These are phyloP conservation scores for Aspergillus sp. DNA, from an alignment of 2,329 filamentous ascomycete species.

Conservation along the genomic window DNA sequence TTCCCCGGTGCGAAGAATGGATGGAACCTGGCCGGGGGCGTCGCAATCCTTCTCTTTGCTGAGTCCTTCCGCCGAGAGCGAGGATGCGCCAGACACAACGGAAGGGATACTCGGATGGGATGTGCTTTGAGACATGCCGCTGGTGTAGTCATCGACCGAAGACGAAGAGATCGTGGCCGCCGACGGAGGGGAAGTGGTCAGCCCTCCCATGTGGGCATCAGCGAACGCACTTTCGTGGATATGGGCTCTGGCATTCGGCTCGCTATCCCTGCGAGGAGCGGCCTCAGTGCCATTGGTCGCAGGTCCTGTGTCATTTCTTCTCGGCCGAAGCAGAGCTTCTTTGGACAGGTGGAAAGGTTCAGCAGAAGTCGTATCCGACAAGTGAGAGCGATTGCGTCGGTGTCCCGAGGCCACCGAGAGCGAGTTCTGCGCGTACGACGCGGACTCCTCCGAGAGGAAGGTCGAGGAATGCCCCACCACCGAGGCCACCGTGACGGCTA, in stretches of 20 bases:
- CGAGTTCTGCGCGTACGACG: slow-evolving; percentile 12
- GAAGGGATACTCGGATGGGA: slow-evolving; percentile 48
- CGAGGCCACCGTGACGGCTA: slow-evolving; percentile 44
- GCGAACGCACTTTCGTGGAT: slow-evolving; percentile 12
- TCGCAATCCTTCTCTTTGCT: slow-evolving; percentile 28
- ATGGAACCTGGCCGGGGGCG: slow-evolving; percentile 26
- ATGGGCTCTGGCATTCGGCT: slow-evolving; percentile 22
- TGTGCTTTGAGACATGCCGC: slow-evolving; percentile 47
- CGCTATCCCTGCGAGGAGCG: slow-evolving; percentile 9
- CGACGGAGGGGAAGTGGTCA: slow-evolving; percentile 40
- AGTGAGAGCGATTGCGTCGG: slow-evolving; percentile 36
- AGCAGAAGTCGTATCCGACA: slow-evolving; percentile 26
- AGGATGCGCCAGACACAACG: slow-evolving; percentile 45
- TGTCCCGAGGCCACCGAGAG: slow-evolving; percentile 20
- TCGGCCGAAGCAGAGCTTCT: slow-evolving; percentile 33
- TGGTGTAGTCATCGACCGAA: slow-evolving; percentile 44
- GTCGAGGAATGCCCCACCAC: slow-evolving; percentile 42
- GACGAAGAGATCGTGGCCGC: slow-evolving; percentile 47
- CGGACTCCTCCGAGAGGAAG: slow-evolving; percentile 27
- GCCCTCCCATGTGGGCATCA: slow-evolving; percentile 21
- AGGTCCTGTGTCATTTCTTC: slow-evolving; percentile 26
- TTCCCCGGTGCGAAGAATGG: slow-evolving; percentile 41
- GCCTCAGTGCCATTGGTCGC: neutral
- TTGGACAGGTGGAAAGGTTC: slow-evolving; percentile 36
- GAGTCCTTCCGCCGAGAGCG: slow-evolving; percentile 40